Conservation (phyloP, 805 yeast genomes). For the Suhomyces sp. region DNA sequence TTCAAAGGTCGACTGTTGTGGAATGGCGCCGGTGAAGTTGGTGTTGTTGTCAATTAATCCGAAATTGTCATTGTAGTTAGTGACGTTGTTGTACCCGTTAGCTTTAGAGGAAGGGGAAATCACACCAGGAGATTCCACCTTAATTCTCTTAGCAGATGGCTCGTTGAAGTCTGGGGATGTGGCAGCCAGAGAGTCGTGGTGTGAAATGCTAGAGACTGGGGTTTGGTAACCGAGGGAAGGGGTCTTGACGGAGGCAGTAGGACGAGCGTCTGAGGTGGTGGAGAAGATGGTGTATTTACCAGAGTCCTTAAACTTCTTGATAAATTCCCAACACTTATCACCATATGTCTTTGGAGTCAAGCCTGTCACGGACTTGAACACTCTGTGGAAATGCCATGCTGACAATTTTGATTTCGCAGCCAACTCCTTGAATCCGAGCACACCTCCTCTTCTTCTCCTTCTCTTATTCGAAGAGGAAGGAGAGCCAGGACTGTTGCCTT, state of each 20-base stretch:
- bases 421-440: conserved; percentile 79
- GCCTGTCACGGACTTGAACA: conserved; percentile 82
- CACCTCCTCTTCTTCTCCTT: conserved; percentile 72
- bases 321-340: conserved; percentile 68
- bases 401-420: conserved; percentile 80
- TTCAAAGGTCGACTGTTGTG: conserved; percentile 14
- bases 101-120: conserved; percentile 9
- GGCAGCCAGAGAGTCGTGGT: conserved; percentile 7
- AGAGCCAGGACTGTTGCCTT: conserved; percentile 11
- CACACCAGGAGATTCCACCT: conserved; percentile 10
- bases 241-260: neutral
- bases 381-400: conserved; percentile 94
- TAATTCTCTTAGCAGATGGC: conserved; percentile 13
- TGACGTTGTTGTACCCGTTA: conserved; percentile 1
- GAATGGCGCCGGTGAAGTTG: conserved; percentile 8
- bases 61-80: neutral
- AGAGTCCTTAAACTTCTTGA: conserved; percentile 20
- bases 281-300: conserved; percentile 9
- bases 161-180: conserved; percentile 13
- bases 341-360: conserved; percentile 88
- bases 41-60: neutral
- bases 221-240: conserved; percentile 9
- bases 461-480: conserved; percentile 23
- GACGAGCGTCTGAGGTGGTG: neutral
- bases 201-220: conserved; percentile 10